These are phyloP conservation scores for Colletotrichum gigasporum DNA, from an alignment of 2,329 filamentous ascomycete genomes.

Conservation along the genomic window DNA sequence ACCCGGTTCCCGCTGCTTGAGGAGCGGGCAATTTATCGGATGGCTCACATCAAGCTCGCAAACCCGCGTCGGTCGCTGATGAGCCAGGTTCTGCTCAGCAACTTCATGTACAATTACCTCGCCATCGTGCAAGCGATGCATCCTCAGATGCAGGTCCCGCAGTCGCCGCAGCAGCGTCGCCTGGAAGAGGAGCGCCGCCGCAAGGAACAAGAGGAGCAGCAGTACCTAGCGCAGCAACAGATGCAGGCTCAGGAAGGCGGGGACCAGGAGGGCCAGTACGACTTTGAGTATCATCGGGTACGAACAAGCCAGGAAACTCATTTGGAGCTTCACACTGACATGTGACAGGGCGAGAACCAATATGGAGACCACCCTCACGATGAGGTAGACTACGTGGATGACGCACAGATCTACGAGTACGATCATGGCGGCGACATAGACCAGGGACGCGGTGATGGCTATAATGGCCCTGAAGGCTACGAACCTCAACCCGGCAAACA, in stretches of 20 bases:
- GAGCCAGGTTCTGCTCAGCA: slow-evolving; percentile 95
- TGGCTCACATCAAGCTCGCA: slow-evolving; percentile 99
- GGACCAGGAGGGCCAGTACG: slow-evolving; percentile 59
- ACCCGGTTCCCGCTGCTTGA: slow-evolving; percentile 94
- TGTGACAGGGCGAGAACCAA: slow-evolving; percentile 52
- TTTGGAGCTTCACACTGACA: background rate
- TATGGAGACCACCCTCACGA: slow-evolving; percentile 56
- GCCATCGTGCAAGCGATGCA: slow-evolving; percentile 99
- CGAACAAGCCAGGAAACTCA: slow-evolving; percentile 37
- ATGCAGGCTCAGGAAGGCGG: slow-evolving; percentile 53
- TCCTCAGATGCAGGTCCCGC: slow-evolving; percentile 91
- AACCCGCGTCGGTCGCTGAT: slow-evolving; percentile 92
- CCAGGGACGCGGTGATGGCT: slow-evolving; percentile 45
- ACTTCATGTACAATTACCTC: slow-evolving; percentile 99
- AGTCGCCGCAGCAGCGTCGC: slow-evolving; percentile 77
- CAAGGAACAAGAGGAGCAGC: slow-evolving; percentile 60
- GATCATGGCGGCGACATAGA: slow-evolving; percentile 54
- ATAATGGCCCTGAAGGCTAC: slow-evolving; percentile 49
- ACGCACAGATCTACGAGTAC: slow-evolving; percentile 63
- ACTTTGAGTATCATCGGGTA: slow-evolving; percentile 64
- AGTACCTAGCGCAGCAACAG: slow-evolving; percentile 56
- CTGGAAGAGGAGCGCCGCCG: slow-evolving; percentile 64
- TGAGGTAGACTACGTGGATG: slow-evolving; percentile 60
- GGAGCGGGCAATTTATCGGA: slow-evolving; percentile 95
- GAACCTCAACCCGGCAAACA: slow-evolving; percentile 48